Evolutionary conservation across 805 yeast genomes (phyloP).

Genomic region (Ogataea henricii): DNA sequence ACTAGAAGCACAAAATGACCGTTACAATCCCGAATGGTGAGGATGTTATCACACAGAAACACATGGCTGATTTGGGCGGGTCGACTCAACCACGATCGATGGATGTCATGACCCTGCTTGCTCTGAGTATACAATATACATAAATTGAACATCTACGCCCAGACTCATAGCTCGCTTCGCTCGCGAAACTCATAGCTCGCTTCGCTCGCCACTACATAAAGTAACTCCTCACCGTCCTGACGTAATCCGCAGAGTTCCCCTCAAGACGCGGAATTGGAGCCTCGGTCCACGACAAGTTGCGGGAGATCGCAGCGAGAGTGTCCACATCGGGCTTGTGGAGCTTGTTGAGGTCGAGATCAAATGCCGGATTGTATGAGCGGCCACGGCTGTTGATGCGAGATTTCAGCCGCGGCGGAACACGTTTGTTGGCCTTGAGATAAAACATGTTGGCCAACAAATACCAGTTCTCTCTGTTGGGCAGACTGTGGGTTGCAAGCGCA

Average conservation of each 20-base stretch:
- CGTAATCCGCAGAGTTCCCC: constrained; percentile 9
- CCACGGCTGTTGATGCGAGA: constrained; percentile 3
- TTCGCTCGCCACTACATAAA: constrained; percentile 2
- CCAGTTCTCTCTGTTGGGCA: constrained; percentile 10
- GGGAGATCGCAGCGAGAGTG: constrained; percentile 5
- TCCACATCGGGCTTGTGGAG: constrained; percentile 1
- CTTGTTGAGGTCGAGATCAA: constrained; percentile 7
- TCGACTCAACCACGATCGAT: too few relatives aligned
- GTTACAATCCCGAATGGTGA: too few relatives aligned
- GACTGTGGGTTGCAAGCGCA: background rate
- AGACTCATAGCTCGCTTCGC: too few relatives aligned
- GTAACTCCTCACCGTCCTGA: constrained; percentile 6
- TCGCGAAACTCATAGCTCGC: too few relatives aligned
- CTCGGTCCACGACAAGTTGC: constrained; percentile 11
- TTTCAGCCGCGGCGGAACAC: background rate
- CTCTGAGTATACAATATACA: too few relatives aligned
- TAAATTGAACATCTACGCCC: too few relatives aligned
- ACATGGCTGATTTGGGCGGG: too few relatives aligned
- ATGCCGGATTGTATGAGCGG: background rate
- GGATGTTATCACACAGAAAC: too few relatives aligned
- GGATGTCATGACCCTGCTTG: too few relatives aligned
- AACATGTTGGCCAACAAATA: constrained; percentile 11
- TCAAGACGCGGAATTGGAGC: constrained; percentile 3
- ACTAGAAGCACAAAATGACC: too few relatives aligned
- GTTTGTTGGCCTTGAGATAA: constrained; percentile 4